Percentiles rank a stretch among this genome's conserved stretches.
These are phyloP conservation scores for Auricularia cornea DNA, from an alignment of 768 basidiomycete species.

Conservation along the genomic window DNA sequence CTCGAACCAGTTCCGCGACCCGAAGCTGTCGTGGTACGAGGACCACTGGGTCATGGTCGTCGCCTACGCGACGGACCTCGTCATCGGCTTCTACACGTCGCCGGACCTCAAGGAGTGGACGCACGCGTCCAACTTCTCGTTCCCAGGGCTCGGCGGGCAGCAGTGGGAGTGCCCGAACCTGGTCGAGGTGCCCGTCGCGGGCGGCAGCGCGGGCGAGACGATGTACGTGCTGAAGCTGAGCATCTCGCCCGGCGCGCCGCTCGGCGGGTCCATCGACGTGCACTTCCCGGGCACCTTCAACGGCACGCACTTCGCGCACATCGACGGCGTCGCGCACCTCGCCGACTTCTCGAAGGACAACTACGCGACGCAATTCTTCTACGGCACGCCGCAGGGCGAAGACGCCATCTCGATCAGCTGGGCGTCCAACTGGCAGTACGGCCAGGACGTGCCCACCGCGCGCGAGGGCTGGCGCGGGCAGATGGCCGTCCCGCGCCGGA, in stretches of 20 bases:
- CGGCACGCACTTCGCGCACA: constrained; percentile 16
- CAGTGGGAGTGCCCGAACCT: constrained; percentile 16
- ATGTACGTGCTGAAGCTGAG: constrained; percentile 11
- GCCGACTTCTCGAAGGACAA: constrained; percentile 15
- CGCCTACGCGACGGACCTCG: constrained; percentile 7
- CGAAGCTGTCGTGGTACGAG: constrained; percentile 15
- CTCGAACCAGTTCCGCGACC: constrained; percentile 19
- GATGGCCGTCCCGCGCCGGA: constrained; percentile 15
- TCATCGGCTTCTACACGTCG: constrained; percentile 15
- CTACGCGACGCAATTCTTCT: constrained; percentile 20
- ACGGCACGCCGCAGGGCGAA: neutral
- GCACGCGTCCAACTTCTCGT: constrained; percentile 11
- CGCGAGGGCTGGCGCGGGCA: constrained; percentile 15
- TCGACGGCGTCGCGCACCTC: neutral
- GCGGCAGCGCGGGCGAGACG: neutral
- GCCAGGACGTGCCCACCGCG: constrained; percentile 15
- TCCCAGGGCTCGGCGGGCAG: constrained; percentile 10
- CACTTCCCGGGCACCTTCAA: constrained; percentile 17
- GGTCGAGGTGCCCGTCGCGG: constrained; percentile 12
- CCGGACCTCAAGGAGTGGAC: constrained; percentile 18
- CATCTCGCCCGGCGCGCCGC: constrained; percentile 13
- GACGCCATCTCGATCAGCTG: constrained; percentile 15
- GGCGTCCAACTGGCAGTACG: constrained; percentile 20
- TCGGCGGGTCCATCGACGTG: constrained; percentile 16
- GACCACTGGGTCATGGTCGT: constrained; percentile 21